Conservation (phyloP, 2,329 filamentous ascomycete genomes). For the Colletotrichum spinosum region DNA sequence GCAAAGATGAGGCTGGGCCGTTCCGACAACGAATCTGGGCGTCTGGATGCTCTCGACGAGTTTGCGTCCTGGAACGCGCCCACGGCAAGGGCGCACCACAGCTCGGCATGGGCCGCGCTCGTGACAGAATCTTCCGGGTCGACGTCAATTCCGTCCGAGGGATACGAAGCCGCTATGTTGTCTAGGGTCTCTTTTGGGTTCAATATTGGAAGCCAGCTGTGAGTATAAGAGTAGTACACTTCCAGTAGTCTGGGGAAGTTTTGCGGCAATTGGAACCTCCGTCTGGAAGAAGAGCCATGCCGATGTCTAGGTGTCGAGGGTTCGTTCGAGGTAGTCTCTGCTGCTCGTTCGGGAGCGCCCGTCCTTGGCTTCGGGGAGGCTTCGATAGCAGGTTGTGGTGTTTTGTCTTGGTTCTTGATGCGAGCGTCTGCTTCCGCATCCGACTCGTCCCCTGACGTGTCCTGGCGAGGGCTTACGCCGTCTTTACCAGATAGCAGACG, state of each 20-base stretch:
- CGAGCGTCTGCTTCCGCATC: constrained; percentile 42
- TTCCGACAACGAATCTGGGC: constrained; percentile 45
- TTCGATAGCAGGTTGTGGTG: constrained; percentile 8
- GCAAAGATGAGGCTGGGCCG: constrained; percentile 54
- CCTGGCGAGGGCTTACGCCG: constrained; percentile 45
- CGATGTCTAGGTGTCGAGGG: constrained; percentile 9
- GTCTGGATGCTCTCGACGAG: constrained; percentile 31
- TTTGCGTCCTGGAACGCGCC: constrained; percentile 65
- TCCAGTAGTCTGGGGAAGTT: constrained; percentile 74
- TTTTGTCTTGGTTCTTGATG: constrained; percentile 26
- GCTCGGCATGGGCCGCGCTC: constrained; percentile 62
- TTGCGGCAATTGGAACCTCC: constrained; percentile 54
- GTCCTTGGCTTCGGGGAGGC: constrained; percentile 9
- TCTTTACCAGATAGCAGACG: constrained; percentile 65
- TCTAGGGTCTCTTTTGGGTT: constrained; percentile 72
- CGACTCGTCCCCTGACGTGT: constrained; percentile 49
- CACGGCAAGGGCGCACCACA: constrained; percentile 71
- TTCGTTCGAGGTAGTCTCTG: constrained; percentile 5
- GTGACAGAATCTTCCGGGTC: constrained; percentile 42
- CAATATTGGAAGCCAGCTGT: constrained; percentile 81
- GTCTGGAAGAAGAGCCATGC: constrained; percentile 17
- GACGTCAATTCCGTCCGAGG: constrained; percentile 46
- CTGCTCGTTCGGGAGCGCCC: constrained; percentile 16
- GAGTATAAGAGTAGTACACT: constrained; percentile 80
- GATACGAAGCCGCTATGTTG: constrained; percentile 57